Base-by-base conservation (phyloP, 352 stramenopile species). In the Phytopythium mirpurense region DNA sequence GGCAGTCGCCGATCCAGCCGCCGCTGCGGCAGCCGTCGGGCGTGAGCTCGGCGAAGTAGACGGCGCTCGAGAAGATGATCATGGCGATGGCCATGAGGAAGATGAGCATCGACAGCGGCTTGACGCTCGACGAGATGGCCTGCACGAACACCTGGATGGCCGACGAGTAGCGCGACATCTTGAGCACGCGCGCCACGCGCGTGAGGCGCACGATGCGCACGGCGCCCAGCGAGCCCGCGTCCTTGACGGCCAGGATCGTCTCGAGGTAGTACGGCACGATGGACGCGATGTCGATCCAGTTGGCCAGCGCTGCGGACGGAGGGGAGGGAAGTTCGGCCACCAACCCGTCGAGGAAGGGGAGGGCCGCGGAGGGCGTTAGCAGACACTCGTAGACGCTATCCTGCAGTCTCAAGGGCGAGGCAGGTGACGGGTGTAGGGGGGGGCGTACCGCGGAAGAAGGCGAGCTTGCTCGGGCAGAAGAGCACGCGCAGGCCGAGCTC, bases 221-320 rank as follows among this genome's bases (percentile, higher is more conserved):
- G 16, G 86, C 82, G 5, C 77, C 75, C 21, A 92, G 80, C 12
- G 70, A 82, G 6, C 65, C 61, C 5, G 70, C 76, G 57, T 87
- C 87, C 44, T 90, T 73, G 3, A 89, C 56, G n/a, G 55, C 51
- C n/a, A 91, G 57, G 18, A 91, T 59, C 1, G 61, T 62, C 41
- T 95, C 86, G 41, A 96, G 42, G 49, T 92, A 96, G 56, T 81
- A 96, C 6, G 88, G 88, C 29, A 95, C 67, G 42, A 96, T 90
- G 15, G 88, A 72, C 3, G 74, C 62, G 36, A 95, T 70, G 53
- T 96, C 88, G 36, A 96, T 66, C 67, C 83, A 85, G 46, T 96
- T 96, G 8, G 83, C 67, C 21, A 72, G 68, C 27, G 85, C 81
- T 92, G 49, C 9, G 8, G 35, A 16, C 53, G 19, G 34, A n/a